Evolutionary conservation across 495 filamentous ascomycete species (phyloP), one percentile per base, ranked within the genome.

Genomic region (Wilcoxina mikolae): DNA sequence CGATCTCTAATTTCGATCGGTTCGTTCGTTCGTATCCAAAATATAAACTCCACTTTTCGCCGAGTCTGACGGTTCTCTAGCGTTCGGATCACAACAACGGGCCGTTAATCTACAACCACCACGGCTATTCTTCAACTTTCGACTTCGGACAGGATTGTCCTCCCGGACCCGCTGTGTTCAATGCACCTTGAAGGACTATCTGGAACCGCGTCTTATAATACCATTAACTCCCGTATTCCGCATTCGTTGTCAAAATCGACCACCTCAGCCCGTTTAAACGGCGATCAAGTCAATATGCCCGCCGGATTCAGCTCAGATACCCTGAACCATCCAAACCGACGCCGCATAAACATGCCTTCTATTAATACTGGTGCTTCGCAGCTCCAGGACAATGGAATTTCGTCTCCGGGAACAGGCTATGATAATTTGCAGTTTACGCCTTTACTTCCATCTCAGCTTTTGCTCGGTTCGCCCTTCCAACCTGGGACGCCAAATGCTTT

Each of bases 371-470:
- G 64, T 67, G 75, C 56, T 49, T 70, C 60, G 68, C 67, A 54
- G 57, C 76, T 73, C 60, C 74, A 73, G 62, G 71, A 70, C 41
- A 78, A 76, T 61, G 90, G 90, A 47, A 80, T 95, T 79, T 76
- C 84, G 51, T 85, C 82, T 10, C 88, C 91, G 20, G 87, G 85
- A 51, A 87, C 85, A 35, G 87, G 77, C 28, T 94, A 85, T 65
- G 89, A 96, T 66, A 41, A 46, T 7, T 95, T 96, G 93, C 89
- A 95, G 69, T 95, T 95, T 69, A 95, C 91, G 41, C 89, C 93
- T 45, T 75, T 98, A 56, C 77, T 98, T 9, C 91, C 91, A 12
- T 95, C 91, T 5, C 85, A 94, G 69, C 77, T 98, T 60, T 79
- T 98, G 23, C 80, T 98, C 23, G 91, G 91, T 29, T 95, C 87